Evolutionary conservation across 2,329 filamentous ascomycete species (phyloP), one percentile per base, ranked within the genome.

Genomic region (Ceratocystiopsis brevicomis): DNA sequence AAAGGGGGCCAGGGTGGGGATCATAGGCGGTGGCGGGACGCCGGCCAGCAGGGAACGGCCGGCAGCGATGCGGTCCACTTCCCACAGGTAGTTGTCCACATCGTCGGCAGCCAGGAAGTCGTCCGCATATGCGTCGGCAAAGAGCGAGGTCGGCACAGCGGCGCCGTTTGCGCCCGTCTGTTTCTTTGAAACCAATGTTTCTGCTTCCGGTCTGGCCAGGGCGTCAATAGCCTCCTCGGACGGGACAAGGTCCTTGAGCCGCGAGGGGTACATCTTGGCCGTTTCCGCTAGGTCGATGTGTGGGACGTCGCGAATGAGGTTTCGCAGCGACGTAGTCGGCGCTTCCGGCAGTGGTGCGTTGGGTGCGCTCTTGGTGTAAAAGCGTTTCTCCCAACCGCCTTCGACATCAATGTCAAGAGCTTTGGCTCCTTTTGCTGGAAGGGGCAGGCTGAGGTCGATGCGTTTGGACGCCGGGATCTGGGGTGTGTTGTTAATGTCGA

Each of bases 401-500:
- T 46, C 41, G 64, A 86, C 85, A 62, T 94, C 87, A 53, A 78
- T 84, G 61, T 93, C 85, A 51, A 81, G 69, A 43, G 81, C 61
- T 54, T 76, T 59, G 19, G 59, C 49, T 44, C 67, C 62, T 15
- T 64, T 59, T 12, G 64, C 60, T 18, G 58, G 35, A 30, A 30
- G 25, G 4, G 40, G 56, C 9, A 71, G 58, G 41, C 65, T 67
- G 45, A 95, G 64, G 54, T 88, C 78, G 62, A 85, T 79, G 52
- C 82, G 81, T 53, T 81, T 75, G 45, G 78, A 70, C 25, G 75
- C 65, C 12, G 84, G 76, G 38, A 96, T 76, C 57, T 90, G 82
- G 17, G 79, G 67, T 38, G 76, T 81, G 42, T 82, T 76, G 62
- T 98, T 98, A 62, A 95, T 72, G 55, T 95, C 87, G 48, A 93